Evolutionary conservation across 768 basidiomycete genomes (phyloP).

Genomic region (Boletus coccyginus): DNA sequence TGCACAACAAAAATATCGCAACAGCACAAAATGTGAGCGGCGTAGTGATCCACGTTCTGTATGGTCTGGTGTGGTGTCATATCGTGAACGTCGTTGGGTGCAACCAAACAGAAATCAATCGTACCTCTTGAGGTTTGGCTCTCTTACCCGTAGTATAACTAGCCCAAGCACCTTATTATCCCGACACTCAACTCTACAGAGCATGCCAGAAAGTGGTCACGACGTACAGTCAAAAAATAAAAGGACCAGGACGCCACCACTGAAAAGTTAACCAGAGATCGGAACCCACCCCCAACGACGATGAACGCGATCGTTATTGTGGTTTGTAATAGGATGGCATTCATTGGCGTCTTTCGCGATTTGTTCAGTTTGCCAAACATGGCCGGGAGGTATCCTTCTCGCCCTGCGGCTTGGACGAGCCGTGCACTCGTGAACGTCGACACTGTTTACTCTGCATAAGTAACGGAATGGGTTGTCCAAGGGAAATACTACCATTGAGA

Average conservation of each 20-base stretch:
- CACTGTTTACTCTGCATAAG: constrained; percentile 37
- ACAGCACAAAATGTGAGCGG: constrained; percentile 89
- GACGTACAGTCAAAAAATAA: constrained; percentile 76
- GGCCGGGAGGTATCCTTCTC: constrained; percentile 83
- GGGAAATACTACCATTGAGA: constrained; percentile 63
- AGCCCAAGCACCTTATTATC: constrained; percentile 73
- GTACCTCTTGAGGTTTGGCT: constrained; percentile 82
- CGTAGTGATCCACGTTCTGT: constrained; percentile 88
- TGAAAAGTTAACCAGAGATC: constrained; percentile 85
- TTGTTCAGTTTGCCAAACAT: constrained; percentile 77
- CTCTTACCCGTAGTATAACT: constrained; percentile 83
- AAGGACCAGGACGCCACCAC: constrained; percentile 86
- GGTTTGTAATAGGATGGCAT: constrained; percentile 82
- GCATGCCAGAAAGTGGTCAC: background rate
- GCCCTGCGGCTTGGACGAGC: constrained; percentile 84
- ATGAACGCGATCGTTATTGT: constrained; percentile 75
- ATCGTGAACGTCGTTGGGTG: background rate
- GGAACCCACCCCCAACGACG: constrained; percentile 83
- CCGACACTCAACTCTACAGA: constrained; percentile 1
- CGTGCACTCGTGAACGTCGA: constrained; percentile 76
- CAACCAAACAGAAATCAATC: background rate
- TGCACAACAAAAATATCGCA: constrained; percentile 59
- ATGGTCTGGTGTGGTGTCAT: constrained; percentile 56
- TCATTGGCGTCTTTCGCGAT: constrained; percentile 79
- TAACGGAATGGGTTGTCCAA: background rate